Percentiles rank a stretch among this genome's conserved stretches.
Conservation (phyloP, 2,329 filamentous ascomycete genomes). For the Calonectria pseudoreteaudii region DNA sequence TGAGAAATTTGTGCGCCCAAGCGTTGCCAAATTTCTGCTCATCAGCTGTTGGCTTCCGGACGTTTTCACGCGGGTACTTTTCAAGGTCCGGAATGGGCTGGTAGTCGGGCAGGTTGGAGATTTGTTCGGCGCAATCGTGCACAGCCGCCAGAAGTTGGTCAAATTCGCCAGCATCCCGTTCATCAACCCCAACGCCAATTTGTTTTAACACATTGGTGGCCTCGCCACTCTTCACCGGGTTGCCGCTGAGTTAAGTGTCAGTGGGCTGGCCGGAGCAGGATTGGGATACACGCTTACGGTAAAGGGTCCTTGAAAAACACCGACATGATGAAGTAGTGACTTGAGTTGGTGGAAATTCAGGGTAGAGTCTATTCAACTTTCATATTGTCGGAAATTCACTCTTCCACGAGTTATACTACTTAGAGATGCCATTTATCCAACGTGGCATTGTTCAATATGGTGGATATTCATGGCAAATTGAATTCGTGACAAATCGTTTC, state of each 20-base stretch:
- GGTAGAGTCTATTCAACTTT: background rate
- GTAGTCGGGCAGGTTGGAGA: constrained; percentile 60
- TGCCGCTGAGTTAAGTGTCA: constrained; percentile 41
- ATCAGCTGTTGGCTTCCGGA: constrained; percentile 52
- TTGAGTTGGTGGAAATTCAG: background rate
- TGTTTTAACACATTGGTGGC: constrained; percentile 50
- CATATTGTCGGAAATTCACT: background rate
- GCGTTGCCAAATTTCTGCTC: constrained; percentile 61
- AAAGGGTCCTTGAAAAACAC: constrained; percentile 55
- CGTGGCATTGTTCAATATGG: background rate
- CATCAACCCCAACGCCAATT: constrained; percentile 51
- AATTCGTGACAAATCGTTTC: background rate
- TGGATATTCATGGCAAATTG: background rate
- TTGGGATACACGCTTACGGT: constrained; percentile 38
- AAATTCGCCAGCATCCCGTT: constrained; percentile 56
- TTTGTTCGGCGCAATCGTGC: constrained; percentile 61
- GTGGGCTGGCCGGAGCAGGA: background rate
- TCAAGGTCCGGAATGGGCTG: constrained; percentile 54
- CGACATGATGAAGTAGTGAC: constrained; percentile 44
- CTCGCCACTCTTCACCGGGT: constrained; percentile 55
- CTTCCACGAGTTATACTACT: background rate
- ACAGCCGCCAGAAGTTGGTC: constrained; percentile 61
- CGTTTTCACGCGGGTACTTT: constrained; percentile 57
- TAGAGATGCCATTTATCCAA: background rate
- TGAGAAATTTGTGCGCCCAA: constrained; percentile 63